Conservation (phyloP, 2,329 filamentous ascomycete species). For the Colletotrichum sojae region DNA sequence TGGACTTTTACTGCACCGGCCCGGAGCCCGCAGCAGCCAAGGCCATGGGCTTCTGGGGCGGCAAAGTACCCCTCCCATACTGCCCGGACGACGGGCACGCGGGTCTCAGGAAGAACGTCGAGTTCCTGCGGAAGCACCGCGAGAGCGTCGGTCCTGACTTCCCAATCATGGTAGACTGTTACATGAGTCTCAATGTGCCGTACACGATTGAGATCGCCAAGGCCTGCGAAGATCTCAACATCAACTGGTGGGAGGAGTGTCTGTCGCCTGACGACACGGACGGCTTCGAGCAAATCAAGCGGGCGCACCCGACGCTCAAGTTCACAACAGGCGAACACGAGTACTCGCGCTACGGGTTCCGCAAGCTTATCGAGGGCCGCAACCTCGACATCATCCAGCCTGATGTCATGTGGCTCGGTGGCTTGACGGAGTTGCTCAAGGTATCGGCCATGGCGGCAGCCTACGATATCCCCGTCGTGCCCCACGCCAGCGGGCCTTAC, state of each 20-base stretch:
- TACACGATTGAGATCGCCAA: constrained; percentile 95
- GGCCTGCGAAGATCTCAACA: constrained; percentile 84
- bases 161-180: constrained; percentile 95
- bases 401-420: constrained; percentile 98
- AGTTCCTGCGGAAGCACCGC: constrained; percentile 87
- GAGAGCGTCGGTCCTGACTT: constrained; percentile 90
- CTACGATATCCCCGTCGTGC: constrained; percentile 94
- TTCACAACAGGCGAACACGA: constrained; percentile 98
- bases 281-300: constrained; percentile 90
- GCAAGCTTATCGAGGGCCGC: constrained; percentile 91
- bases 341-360: constrained; percentile 94
- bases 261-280: constrained; percentile 92
- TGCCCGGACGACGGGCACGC: constrained; percentile 88
- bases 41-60: constrained; percentile 90
- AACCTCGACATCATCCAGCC: constrained; percentile 96
- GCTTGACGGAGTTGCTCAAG: constrained; percentile 91
- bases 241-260: constrained; percentile 99
- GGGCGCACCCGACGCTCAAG: constrained; percentile 89
- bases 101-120: constrained; percentile 89
- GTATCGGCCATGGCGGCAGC: constrained; percentile 90
- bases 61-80: constrained; percentile 91
- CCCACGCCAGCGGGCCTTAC: constrained; percentile 94
- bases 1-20: constrained; percentile 96
- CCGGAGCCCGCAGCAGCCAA: constrained; percentile 86
- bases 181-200: constrained; percentile 93